Evolutionary conservation across 345 rosid genomes (phyloP).

Genomic region (Lumnitzera littorea): DNA sequence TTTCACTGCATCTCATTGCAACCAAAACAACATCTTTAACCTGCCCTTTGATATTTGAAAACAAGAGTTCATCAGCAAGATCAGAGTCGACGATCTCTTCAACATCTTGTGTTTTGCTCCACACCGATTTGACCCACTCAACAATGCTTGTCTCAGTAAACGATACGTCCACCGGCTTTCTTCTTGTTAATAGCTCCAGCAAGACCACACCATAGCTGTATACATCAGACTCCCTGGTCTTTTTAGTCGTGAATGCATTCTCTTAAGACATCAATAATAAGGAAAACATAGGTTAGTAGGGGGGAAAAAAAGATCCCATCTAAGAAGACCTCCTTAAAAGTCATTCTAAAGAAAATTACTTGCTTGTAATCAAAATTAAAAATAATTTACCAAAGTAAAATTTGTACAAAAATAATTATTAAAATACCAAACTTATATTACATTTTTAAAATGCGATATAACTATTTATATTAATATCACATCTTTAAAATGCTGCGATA

Average conservation of each 20-base stretch:
- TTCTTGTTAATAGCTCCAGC: slow-evolving; percentile 54
- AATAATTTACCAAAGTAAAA: too few species aligned
- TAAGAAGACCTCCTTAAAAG: too few species aligned
- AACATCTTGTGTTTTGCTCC: slow-evolving; percentile 34
- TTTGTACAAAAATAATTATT: too few species aligned
- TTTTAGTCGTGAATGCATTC: slow-evolving; percentile 39
- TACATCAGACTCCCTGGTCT: slow-evolving; percentile 58
- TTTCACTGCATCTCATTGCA: slow-evolving; percentile 57
- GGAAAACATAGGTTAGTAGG: neutral
- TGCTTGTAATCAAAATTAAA: too few species aligned
- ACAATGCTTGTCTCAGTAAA: slow-evolving; percentile 35
- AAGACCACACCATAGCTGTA: slow-evolving; percentile 68
- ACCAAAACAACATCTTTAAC: slow-evolving; percentile 32
- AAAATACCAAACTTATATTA: too few species aligned
- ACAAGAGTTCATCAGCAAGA: slow-evolving; percentile 40
- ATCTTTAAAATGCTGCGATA: too few species aligned
- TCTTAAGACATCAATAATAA: slow-evolving; percentile 26
- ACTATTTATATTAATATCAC: too few species aligned
- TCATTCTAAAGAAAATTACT: too few species aligned
- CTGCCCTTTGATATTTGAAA: slow-evolving; percentile 42
- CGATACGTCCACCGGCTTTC: slow-evolving; percentile 38
- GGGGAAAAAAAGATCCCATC: too few species aligned
- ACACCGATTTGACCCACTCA: slow-evolving; percentile 36
- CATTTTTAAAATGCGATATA: too few species aligned
- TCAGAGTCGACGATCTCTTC: slow-evolving; percentile 31